These are phyloP conservation scores for Jamesozyma rosinii DNA, from an alignment of 805 yeast species.

Conservation along the genomic window DNA sequence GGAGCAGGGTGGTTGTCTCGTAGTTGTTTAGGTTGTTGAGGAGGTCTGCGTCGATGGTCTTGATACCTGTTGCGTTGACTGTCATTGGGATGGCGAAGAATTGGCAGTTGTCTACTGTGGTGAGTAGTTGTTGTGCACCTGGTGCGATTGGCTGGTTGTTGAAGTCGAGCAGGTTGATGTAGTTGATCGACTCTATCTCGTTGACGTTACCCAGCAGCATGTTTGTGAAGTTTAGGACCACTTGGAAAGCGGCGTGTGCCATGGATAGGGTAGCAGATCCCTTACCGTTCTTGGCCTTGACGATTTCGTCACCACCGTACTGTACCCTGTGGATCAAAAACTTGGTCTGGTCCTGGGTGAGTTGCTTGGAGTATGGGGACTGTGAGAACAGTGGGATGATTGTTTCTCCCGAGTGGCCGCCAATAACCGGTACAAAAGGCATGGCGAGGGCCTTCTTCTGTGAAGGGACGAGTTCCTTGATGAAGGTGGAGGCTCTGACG, in stretches of 20 bases:
- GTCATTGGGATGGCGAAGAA: constrained; percentile 59
- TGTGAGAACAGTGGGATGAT: constrained; percentile 75
- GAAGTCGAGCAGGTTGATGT: constrained; percentile 41
- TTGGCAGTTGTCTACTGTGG: constrained; percentile 18
- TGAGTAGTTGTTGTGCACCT: constrained; percentile 16
- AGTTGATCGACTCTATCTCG: constrained; percentile 42
- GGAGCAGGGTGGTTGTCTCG: constrained; percentile 39
- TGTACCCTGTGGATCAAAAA: constrained; percentile 81
- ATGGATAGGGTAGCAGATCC: constrained; percentile 93
- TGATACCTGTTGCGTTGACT: constrained; percentile 45
- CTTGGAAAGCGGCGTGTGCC: constrained; percentile 88
- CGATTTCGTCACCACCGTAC: constrained; percentile 96
- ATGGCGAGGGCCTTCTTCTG: constrained; percentile 36
- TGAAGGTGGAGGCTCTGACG: constrained; percentile 72
- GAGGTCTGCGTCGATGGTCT: constrained; percentile 44
- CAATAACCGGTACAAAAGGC: constrained; percentile 61
- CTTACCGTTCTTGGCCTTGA: constrained; percentile 85
- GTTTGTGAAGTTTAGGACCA: constrained; percentile 44
- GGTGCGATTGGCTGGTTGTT: constrained; percentile 36
- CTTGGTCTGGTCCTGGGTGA: constrained; percentile 35
- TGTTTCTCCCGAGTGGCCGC: constrained; percentile 94
- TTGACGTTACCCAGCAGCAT: constrained; percentile 29
- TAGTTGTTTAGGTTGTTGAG: constrained; percentile 40
- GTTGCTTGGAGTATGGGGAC: constrained; percentile 18
- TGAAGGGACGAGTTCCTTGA: constrained; percentile 38